Evolutionary conservation across 1,284 basidiomycete species (phyloP).

Genomic region (Erythrobasidium hasegawianum): DNA sequence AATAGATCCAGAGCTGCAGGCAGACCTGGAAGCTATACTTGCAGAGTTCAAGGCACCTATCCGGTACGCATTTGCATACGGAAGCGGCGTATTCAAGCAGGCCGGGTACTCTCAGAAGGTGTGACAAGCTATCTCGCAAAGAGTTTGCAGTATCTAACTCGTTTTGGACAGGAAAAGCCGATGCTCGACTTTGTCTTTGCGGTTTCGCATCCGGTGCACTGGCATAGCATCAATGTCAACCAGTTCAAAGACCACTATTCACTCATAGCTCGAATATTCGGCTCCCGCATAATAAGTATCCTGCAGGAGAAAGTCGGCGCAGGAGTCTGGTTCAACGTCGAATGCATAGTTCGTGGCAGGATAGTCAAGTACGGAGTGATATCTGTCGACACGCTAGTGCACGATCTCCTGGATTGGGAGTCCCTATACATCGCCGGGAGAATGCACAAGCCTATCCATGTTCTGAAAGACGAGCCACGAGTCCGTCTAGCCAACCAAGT

Average conservation of each 20-base stretch:
- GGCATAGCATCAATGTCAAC: slow-evolving; percentile 90
- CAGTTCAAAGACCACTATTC: slow-evolving; percentile 89
- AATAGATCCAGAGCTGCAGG: slow-evolving; percentile 63
- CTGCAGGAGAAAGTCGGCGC: slow-evolving; percentile 72
- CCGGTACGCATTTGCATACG: slow-evolving; percentile 89
- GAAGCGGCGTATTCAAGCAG: slow-evolving; percentile 88
- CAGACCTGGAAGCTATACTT: slow-evolving; percentile 71
- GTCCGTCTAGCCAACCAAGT: slow-evolving; percentile 89
- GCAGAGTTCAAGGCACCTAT: slow-evolving; percentile 75
- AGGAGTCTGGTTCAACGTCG: slow-evolving; percentile 92
- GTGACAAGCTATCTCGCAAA: too few relatives aligned
- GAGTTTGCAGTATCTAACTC: too few relatives aligned
- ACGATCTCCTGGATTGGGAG: slow-evolving; percentile 87
- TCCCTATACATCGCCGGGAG: slow-evolving; percentile 90
- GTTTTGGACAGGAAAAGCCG: slow-evolving; percentile 52
- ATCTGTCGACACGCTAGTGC: slow-evolving; percentile 79
- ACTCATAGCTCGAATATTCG: slow-evolving; percentile 72
- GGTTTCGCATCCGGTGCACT: slow-evolving; percentile 83
- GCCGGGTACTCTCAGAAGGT: slow-evolving; percentile 59
- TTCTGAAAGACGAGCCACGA: slow-evolving; percentile 79
- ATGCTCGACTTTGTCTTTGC: slow-evolving; percentile 97
- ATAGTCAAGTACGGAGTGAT: slow-evolving; percentile 99
- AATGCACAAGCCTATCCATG: slow-evolving; percentile 84
- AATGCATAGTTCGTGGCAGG: slow-evolving; percentile 73
- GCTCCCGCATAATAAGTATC: slow-evolving; percentile 68